Percentiles rank a stretch among this genome's conserved stretches.
Conservation (phyloP, 108 stramenopile genomes). For the Skeletonema grethae region DNA sequence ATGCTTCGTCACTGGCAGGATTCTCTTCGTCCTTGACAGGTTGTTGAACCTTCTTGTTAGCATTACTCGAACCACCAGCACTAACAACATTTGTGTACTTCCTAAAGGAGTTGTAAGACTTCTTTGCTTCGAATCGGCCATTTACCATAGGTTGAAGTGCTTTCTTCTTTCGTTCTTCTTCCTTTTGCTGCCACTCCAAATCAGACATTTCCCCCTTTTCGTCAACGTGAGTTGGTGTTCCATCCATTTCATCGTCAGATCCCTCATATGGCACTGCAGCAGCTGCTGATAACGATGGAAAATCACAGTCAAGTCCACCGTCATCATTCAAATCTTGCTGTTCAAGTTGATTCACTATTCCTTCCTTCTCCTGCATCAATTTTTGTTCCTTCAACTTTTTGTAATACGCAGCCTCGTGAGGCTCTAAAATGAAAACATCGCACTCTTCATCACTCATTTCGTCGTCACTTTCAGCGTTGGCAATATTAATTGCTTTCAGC, state of each 20-base stretch:
- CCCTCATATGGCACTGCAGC: slow-evolving; percentile 74
- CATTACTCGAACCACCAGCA: slow-evolving; percentile 43
- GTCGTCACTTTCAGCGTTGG: slow-evolving; percentile 49
- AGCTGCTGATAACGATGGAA: slow-evolving; percentile 76
- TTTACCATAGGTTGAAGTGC: slow-evolving; percentile 45
- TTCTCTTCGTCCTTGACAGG: slow-evolving; percentile 7
- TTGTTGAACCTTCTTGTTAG: slow-evolving; percentile 41
- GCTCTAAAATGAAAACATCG: slow-evolving; percentile 67
- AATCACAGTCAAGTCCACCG: slow-evolving; percentile 60
- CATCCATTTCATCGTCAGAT: slow-evolving; percentile 53
- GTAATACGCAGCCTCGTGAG: slow-evolving; percentile 56
- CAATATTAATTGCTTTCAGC: slow-evolving; percentile 23
- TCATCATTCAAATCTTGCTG: slow-evolving; percentile 17
- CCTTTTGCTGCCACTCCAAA: slow-evolving; percentile 29
- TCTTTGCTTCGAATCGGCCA: slow-evolving; percentile 45
- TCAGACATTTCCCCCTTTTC: background rate
- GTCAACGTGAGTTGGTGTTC: background rate
- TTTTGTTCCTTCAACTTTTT: slow-evolving; percentile 30
- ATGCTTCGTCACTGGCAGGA: slow-evolving; percentile 10
- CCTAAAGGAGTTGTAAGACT: slow-evolving; percentile 77
- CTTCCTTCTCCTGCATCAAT: slow-evolving; percentile 22
- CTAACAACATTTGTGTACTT: slow-evolving; percentile 54
- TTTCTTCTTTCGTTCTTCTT: slow-evolving; percentile 47
- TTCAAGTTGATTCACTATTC: background rate
- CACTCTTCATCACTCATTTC: slow-evolving; percentile 67